Evolutionary conservation across 2,329 filamentous ascomycete species (phyloP).

Genomic region (Aspergillus ochraceus): DNA sequence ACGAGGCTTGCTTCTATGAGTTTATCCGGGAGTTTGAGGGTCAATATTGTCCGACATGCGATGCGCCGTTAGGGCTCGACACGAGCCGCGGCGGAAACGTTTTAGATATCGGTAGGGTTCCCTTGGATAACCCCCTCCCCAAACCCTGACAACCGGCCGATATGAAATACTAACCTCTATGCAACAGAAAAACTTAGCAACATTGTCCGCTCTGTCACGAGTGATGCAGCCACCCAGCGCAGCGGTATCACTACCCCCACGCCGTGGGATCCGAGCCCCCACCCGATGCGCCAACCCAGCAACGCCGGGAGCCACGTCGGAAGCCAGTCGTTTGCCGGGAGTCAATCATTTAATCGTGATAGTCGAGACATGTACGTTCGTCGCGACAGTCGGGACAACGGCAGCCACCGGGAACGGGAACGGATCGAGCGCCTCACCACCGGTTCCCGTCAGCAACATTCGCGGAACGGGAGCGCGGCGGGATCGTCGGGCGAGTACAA

Average conservation of each 20-base stretch:
- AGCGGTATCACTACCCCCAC: slow-evolving; percentile 59
- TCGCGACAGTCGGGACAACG: slow-evolving; percentile 44
- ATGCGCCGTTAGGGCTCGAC: slow-evolving; percentile 87
- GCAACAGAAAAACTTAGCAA: slow-evolving; percentile 85
- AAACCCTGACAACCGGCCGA: not conserved
- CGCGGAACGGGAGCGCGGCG: slow-evolving; percentile 73
- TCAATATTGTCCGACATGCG: slow-evolving; percentile 90
- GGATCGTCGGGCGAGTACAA: slow-evolving; percentile 78
- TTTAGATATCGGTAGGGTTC: slow-evolving; percentile 74
- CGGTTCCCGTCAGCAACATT: slow-evolving; percentile 54
- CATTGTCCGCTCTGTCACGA: slow-evolving; percentile 81
- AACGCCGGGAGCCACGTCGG: slow-evolving; percentile 26
- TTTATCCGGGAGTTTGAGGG: slow-evolving; percentile 94
- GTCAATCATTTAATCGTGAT: slow-evolving; percentile 27
- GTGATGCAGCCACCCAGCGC: slow-evolving; percentile 56
- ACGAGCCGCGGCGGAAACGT: slow-evolving; percentile 92
- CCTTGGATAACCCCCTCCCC: too few relatives aligned
- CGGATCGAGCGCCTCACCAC: slow-evolving; percentile 48
- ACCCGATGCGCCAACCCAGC: slow-evolving; percentile 32
- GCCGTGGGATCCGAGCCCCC: slow-evolving; percentile 55
- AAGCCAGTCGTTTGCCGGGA: too few relatives aligned
- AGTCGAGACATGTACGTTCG: slow-evolving; percentile 30
- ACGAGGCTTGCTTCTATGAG: slow-evolving; percentile 98
- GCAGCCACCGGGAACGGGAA: slow-evolving; percentile 37
- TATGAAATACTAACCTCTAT: slow-evolving; percentile 22